Percentiles rank a stretch among this genome's conserved stretches.
These are phyloP conservation scores for Cryphonectria nitschkei DNA, from an alignment of 2,329 filamentous ascomycete species.

Conservation along the genomic window DNA sequence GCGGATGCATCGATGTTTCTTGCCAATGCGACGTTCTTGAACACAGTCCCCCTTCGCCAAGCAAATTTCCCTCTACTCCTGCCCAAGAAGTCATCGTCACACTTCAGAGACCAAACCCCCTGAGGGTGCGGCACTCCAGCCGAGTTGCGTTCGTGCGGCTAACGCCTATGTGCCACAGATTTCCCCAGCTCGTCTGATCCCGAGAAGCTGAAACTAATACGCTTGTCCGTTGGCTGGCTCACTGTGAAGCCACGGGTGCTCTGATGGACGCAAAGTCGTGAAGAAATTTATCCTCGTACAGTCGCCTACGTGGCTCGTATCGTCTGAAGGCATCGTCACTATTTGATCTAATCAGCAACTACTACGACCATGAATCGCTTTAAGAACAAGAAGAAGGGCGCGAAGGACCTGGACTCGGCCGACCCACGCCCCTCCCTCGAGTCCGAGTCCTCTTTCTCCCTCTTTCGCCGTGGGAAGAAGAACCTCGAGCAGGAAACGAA, in stretches of 20 bases:
- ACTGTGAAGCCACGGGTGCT: conserved; percentile 12
- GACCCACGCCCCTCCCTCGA: conserved; percentile 54
- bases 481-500: conserved; percentile 60
- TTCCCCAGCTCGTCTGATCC: conserved; percentile 14
- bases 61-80: neutral
- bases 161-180: conserved; percentile 4
- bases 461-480: conserved; percentile 63
- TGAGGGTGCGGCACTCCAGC: neutral
- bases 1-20: neutral
- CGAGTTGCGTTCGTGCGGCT: neutral
- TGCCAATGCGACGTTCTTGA: neutral
- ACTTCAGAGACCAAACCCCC: neutral
- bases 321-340: conserved; percentile 2
- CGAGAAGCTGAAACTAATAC: neutral
- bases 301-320: conserved; percentile 5
- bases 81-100: neutral
- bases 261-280: conserved; percentile 22
- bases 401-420: conserved; percentile 55
- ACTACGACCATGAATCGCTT: conserved; percentile 72
- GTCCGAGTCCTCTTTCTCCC: conserved; percentile 53
- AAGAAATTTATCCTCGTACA: conserved; percentile 10
- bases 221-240: neutral
- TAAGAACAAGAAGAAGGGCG: conserved; percentile 69
- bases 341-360: conserved; percentile 15
- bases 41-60: neutral